phyloP scores from a whole-genome alignment of 2,329 filamentous ascomycete species.

The Ramichloridium luteum region DNA sequence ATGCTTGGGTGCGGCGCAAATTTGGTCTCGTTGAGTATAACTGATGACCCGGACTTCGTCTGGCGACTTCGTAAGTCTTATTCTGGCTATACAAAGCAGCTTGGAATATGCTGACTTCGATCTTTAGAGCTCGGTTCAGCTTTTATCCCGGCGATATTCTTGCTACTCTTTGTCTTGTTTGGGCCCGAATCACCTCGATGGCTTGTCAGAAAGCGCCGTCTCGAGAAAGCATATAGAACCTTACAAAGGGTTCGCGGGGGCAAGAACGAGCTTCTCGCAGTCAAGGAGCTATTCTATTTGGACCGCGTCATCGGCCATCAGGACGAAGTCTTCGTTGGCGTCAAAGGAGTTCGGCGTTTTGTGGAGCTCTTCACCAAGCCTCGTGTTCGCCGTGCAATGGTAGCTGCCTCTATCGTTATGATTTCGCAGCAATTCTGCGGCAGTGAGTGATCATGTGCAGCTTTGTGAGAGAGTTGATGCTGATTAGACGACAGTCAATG shows the following conservation, averaged over 20 bases:
- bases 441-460: too few species aligned
- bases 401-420: conserved; percentile 13
- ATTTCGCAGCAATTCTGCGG: conserved; percentile 12
- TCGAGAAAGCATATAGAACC: conserved; percentile 29
- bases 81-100: conserved; percentile 25
- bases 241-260: conserved; percentile 27
- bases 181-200: conserved; percentile 19
- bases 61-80: conserved; percentile 45
- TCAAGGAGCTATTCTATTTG: conserved; percentile 21
- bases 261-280: conserved; percentile 20
- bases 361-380: conserved; percentile 17
- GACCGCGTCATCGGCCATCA: conserved; percentile 16
- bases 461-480: too few species aligned
- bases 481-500: too few species aligned
- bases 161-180: conserved; percentile 46
- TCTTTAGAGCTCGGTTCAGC: conserved; percentile 41
- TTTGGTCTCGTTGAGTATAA: conserved; percentile 42
- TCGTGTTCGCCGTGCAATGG: conserved; percentile 15
- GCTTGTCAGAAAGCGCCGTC: conserved; percentile 16
- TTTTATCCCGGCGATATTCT: conserved; percentile 51
- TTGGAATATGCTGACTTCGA: too few species aligned
- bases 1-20: conserved; percentile 52
- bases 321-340: conserved; percentile 12
- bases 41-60: conserved; percentile 41
- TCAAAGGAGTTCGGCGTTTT: conserved; percentile 5